Base-by-base conservation (phyloP, 78 protist genomes). In the Pelomyxa schiedti region DNA sequence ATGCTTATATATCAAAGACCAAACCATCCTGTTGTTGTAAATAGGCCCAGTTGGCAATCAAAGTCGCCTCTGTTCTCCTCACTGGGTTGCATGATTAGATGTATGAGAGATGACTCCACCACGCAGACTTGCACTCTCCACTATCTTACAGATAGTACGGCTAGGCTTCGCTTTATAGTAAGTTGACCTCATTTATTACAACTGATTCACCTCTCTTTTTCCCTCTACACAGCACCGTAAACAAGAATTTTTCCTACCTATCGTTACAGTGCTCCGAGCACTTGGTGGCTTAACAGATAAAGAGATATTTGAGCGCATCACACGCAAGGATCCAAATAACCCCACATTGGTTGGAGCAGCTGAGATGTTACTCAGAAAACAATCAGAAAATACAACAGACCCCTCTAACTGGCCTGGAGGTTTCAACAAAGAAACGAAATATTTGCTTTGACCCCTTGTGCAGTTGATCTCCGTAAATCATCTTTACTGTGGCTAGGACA, bases 241-340 rank as follows among this genome's bases (percentile, higher is more conserved):
- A 75, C 79, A 66, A n/a, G 93, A 91, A 79, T 94, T 79, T 79
- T 85, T 92, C 71, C 26, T 96, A 32, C 95, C 97, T 6, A 81
- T 79, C 39, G 66, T 79, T 7, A 70, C 94, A 6, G 6, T 95
- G 16, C 32, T 95, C 37, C 72, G 82, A 69, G 89, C 92, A 9
- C 38, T 90, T 43, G 5, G 6, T 9, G 82, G 65, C 66, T 73
- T 78, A 40, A 41, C 88, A n/a, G 94, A 93, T 77, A 75, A 69
- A 3, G 92, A 88, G 66, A 90, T 94, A 39, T 91, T 37, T 78
- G 86, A 79, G 52, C 42, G 35, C 28, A 42, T 88, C 26, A 53
- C 70, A 3, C 76, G 39, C 42, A 80, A 84, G 29, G 84, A 69
- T 41, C 2, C 4, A 2, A 79, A 72, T 64, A 79, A 91, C 79